Conservation (phyloP, 352 stramenopile species). For the Globisporangium solare region DNA sequence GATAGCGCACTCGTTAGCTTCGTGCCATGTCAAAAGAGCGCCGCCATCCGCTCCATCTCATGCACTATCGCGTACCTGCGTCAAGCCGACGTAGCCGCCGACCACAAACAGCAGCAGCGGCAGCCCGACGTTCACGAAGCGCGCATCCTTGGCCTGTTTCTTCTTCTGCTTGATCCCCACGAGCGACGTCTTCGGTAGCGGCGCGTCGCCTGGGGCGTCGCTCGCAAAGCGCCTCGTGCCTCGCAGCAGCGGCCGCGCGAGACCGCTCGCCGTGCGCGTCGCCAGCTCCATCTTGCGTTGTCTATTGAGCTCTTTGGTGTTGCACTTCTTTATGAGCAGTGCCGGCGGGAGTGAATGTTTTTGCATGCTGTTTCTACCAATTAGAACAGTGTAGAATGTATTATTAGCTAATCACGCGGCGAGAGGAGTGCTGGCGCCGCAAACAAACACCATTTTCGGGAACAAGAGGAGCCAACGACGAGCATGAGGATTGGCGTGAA, state of each 20-base stretch:
- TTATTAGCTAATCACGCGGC: constrained; percentile 24
- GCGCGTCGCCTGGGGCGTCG: neutral
- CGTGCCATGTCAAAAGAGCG: neutral
- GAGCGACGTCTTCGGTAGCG: neutral
- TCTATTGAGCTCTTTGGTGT: neutral
- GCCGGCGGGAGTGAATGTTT: no score
- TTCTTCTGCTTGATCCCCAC: constrained; percentile 21
- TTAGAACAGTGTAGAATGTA: neutral
- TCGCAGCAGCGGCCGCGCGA: no score
- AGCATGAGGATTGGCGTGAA: constrained; percentile 60
- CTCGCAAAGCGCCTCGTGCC: constrained; percentile 7
- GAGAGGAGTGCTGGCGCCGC: no score
- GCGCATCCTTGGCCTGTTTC: constrained; percentile 47
- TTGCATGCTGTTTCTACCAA: neutral
- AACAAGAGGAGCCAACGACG: constrained; percentile 4
- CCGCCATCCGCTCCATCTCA: neutral
- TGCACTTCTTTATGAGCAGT: neutral
- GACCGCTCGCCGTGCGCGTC: constrained; percentile 1
- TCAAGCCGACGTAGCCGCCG: constrained; percentile 68
- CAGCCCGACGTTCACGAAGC: constrained; percentile 65
- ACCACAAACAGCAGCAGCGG: constrained; percentile 82
- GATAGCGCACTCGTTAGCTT: neutral
- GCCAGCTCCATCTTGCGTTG: neutral
- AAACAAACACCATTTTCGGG: no score
- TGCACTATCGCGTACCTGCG: constrained; percentile 38